Evolutionary conservation across 1,284 basidiomycete species (phyloP).

Genomic region (Puccinia coronata): DNA sequence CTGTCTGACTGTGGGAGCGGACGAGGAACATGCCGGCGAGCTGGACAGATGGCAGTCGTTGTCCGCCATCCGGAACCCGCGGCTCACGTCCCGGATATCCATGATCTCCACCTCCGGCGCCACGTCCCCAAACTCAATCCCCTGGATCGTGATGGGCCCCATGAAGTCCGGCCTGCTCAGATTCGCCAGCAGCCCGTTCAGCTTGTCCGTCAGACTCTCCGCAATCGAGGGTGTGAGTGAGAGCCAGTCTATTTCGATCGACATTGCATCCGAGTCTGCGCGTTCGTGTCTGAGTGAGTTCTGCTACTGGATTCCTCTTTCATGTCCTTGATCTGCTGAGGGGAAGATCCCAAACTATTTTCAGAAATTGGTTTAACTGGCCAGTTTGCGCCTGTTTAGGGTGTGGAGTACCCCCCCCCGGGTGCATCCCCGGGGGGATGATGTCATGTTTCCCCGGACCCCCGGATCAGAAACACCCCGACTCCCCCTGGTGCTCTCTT

Average conservation of each 20-base stretch:
- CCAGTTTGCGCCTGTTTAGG: no score
- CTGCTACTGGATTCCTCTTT: neutral
- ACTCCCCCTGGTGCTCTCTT: no score
- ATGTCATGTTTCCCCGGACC: no score
- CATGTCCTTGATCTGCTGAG: no score
- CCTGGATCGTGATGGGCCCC: conserved; percentile 80
- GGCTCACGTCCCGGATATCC: conserved; percentile 89
- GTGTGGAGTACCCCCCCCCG: no score
- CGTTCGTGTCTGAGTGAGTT: neutral
- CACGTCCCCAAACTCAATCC: conserved; percentile 80
- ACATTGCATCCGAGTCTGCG: no score
- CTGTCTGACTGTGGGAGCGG: conserved; percentile 23
- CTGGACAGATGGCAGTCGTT: conserved; percentile 68
- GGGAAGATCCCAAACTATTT: no score
- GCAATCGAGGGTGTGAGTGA: conserved; percentile 70
- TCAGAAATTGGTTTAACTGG: no score
- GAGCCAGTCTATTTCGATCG: conserved; percentile 65
- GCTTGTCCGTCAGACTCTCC: conserved; percentile 69
- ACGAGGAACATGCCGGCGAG: conserved; percentile 48
- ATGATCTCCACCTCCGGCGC: conserved; percentile 84
- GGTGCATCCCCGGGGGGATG: no score
- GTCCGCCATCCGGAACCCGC: conserved; percentile 77
- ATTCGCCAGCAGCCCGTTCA: conserved; percentile 75
- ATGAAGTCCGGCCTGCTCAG: conserved; percentile 83
- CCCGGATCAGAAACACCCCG: no score